These are phyloP conservation scores for Termitomyces sp. DNA, from an alignment of 768 basidiomycete species.

Conservation along the genomic window DNA sequence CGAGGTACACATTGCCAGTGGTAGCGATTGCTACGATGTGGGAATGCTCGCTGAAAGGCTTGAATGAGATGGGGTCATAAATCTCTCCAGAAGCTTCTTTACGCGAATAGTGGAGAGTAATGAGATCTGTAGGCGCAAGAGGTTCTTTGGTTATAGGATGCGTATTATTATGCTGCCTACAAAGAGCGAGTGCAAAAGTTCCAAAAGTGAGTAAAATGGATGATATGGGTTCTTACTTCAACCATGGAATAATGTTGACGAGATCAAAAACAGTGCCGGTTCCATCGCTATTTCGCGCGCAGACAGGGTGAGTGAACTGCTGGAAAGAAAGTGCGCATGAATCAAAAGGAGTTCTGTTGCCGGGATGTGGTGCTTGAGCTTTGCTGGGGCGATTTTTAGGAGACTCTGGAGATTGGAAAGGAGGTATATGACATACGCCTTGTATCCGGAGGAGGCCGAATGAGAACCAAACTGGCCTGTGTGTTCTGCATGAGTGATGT, in stretches of 20 bases:
- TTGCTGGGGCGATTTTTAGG: constrained; percentile 39
- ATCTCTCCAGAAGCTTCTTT: constrained; percentile 81
- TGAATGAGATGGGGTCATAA: constrained; percentile 97
- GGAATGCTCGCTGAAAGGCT: constrained; percentile 93
- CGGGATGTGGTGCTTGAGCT: constrained; percentile 59
- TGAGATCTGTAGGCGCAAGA: constrained; percentile 65
- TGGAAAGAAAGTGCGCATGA: constrained; percentile 91
- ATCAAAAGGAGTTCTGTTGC: constrained; percentile 74
- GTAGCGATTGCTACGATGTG: constrained; percentile 88
- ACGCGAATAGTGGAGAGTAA: constrained; percentile 75
- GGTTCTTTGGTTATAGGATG: constrained; percentile 74
- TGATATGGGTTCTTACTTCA: constrained; percentile 55
- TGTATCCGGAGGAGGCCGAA: constrained; percentile 71
- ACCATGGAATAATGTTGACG: constrained; percentile 90
- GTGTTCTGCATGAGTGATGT: constrained; percentile 88
- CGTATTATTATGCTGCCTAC: constrained; percentile 75
- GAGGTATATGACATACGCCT: constrained; percentile 35
- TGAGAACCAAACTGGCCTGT: constrained; percentile 76
- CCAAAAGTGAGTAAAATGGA: background rate
- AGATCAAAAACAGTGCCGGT: constrained; percentile 82
- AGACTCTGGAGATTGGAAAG: background rate
- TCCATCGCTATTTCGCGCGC: constrained; percentile 76
- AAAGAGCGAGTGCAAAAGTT: constrained; percentile 3
- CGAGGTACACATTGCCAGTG: constrained; percentile 90
- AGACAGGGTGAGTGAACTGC: constrained; percentile 85